These are phyloP conservation scores for Russula compacta DNA, from an alignment of 768 basidiomycete genomes.

Conservation along the genomic window DNA sequence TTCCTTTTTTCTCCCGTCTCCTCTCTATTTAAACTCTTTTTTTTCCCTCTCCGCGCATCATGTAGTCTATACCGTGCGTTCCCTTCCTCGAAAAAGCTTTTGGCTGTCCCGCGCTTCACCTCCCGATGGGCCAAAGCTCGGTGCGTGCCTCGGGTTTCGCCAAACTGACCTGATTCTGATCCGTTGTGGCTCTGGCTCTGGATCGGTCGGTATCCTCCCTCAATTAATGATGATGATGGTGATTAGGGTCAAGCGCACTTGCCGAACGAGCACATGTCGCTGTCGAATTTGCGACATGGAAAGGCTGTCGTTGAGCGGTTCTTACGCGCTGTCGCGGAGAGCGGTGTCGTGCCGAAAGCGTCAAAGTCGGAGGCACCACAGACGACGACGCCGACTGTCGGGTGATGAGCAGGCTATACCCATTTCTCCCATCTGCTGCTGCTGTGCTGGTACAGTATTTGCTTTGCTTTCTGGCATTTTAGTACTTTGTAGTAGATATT, in stretches of 20 bases:
- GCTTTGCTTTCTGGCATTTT: not conserved
- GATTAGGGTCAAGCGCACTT: conserved; percentile 94
- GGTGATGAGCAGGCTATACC: not conserved
- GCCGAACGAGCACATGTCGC: conserved; percentile 84
- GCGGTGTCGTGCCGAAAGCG: not conserved
- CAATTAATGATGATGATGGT: not conserved
- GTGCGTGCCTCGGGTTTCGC: conserved; percentile 34
- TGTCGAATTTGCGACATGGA: conserved; percentile 70
- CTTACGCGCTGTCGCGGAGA: conserved; percentile 42
- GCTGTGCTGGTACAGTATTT: not conserved
- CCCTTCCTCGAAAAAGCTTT: conserved; percentile 93
- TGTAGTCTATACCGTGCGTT: conserved; percentile 84
- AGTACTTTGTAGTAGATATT: too few relatives aligned
- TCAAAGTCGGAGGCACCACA: not conserved
- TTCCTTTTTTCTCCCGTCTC: not conserved
- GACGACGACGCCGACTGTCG: not conserved
- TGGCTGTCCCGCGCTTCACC: conserved; percentile 78
- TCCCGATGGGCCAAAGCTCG: conserved; percentile 89
- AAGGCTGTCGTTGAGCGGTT: conserved; percentile 74
- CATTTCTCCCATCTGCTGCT: not conserved
- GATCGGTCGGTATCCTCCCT: not conserved
- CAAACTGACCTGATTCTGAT: not conserved
- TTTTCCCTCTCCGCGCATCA: not conserved
- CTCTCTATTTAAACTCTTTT: not conserved
- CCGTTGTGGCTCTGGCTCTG: not conserved